phyloP scores from a whole-genome alignment of 2,329 filamentous ascomycete species.

The Teratosphaeriaceae sp. region DNA sequence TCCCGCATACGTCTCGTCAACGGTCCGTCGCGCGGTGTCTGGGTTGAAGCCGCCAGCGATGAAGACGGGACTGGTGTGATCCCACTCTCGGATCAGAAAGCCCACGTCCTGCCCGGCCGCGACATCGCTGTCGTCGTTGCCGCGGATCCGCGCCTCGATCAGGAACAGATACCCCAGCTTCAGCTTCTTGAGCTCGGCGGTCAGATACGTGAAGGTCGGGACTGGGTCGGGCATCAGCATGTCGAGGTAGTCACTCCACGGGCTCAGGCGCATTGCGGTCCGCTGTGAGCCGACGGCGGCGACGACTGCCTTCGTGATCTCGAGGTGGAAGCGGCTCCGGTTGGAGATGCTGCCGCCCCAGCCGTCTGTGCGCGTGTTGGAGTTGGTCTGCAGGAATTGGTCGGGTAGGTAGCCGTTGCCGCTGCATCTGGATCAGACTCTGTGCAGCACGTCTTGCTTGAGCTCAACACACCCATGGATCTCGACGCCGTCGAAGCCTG shows the following conservation, averaged over 20 bases:
- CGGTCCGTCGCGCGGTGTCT: constrained; percentile 28
- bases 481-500: constrained; percentile 50
- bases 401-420: constrained; percentile 48
- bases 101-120: constrained; percentile 29
- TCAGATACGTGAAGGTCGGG: constrained; percentile 54
- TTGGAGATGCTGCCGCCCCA: constrained; percentile 48
- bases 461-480: constrained; percentile 31
- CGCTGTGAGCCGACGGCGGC: constrained; percentile 38
- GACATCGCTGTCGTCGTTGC: constrained; percentile 33
- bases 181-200: constrained; percentile 42
- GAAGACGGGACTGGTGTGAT: constrained; percentile 40
- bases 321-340: constrained; percentile 50
- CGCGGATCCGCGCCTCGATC: constrained; percentile 49
- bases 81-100: constrained; percentile 43
- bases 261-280: constrained; percentile 51
- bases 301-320: constrained; percentile 45
- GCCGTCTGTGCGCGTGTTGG: constrained; percentile 44
- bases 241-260: constrained; percentile 53
- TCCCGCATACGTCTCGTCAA: constrained; percentile 29
- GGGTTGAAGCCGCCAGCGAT: constrained; percentile 38
- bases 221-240: constrained; percentile 56
- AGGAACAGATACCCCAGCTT: constrained; percentile 54
- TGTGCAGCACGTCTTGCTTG: not conserved
- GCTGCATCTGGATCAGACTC: constrained; percentile 13
- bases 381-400: constrained; percentile 45